Conservation (phyloP, 2,329 filamentous ascomycete species). For the Parascedosporium putredinis region DNA sequence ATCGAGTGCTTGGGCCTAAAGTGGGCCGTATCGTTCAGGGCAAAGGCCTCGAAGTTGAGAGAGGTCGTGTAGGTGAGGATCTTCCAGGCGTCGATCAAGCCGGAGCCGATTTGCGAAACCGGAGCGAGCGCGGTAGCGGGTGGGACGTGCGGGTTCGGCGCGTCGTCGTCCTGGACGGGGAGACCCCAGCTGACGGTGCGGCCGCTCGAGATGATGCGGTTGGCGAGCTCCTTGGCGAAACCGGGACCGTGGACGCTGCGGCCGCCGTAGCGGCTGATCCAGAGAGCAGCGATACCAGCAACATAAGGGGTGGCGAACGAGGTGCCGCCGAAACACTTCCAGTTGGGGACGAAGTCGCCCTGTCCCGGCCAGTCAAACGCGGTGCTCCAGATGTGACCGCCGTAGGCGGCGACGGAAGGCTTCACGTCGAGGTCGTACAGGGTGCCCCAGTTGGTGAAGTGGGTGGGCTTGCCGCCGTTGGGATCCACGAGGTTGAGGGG, state of each 20-base stretch:
- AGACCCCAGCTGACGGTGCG: slow-evolving; percentile 6
- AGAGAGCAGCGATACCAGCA: slow-evolving; percentile 38
- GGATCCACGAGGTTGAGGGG: slow-evolving; percentile 16
- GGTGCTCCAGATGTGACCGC: slow-evolving; percentile 39
- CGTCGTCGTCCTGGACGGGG: slow-evolving; percentile 1
- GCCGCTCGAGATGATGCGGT: slow-evolving; percentile 8
- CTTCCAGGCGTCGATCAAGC: slow-evolving; percentile 35
- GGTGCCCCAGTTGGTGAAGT: slow-evolving; percentile 41
- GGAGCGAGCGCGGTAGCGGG: slow-evolving; percentile 16
- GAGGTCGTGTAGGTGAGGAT: slow-evolving; percentile 29
- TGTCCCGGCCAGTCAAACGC: neutral
- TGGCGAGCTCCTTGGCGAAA: slow-evolving; percentile 7
- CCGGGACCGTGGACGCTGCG: slow-evolving; percentile 24
- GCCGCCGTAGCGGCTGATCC: slow-evolving; percentile 30
- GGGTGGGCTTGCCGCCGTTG: slow-evolving; percentile 29
- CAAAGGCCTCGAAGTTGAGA: slow-evolving; percentile 31
- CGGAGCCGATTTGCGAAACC: slow-evolving; percentile 35
- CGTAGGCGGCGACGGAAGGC: slow-evolving; percentile 38
- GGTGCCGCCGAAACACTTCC: slow-evolving; percentile 35
- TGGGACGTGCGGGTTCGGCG: neutral
- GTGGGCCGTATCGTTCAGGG: slow-evolving; percentile 37
- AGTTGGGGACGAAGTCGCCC: slow-evolving; percentile 25
- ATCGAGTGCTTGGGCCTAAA: slow-evolving; percentile 25
- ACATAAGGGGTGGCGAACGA: slow-evolving; percentile 47
- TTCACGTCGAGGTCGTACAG: slow-evolving; percentile 40